phyloP scores from a whole-genome alignment of 1,284 basidiomycete genomes.

The Puccinia horiana region DNA sequence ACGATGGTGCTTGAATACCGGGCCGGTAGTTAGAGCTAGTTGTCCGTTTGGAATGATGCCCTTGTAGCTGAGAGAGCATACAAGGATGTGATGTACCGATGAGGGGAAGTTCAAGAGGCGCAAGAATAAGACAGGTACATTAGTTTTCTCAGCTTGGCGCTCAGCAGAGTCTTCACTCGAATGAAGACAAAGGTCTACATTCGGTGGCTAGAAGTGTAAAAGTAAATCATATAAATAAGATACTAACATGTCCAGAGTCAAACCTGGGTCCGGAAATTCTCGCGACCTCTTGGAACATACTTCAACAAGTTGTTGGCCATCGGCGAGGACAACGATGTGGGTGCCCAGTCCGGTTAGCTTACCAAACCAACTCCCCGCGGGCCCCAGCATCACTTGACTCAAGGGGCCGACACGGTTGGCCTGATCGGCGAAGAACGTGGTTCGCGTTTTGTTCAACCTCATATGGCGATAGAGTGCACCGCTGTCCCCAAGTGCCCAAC shows the following conservation, averaged over 20 bases:
- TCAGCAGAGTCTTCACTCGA: neutral
- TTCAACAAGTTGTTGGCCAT: constrained; percentile 34
- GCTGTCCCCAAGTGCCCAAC: constrained; percentile 37
- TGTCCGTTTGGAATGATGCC: constrained; percentile 46
- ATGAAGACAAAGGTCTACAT: neutral
- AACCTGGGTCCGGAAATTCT: constrained; percentile 47
- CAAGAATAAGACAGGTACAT: neutral
- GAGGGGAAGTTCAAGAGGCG: neutral
- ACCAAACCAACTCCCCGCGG: constrained; percentile 46
- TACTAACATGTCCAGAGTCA: constrained; percentile 46
- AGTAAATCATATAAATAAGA: neutral
- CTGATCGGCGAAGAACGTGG: constrained; percentile 36
- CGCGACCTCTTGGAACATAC: constrained; percentile 29
- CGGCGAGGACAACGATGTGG: constrained; percentile 31
- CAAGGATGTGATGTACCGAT: neutral
- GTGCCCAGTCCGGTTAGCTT: constrained; percentile 27
- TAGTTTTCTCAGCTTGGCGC: neutral
- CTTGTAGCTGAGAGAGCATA: constrained; percentile 22
- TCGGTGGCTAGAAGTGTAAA: neutral
- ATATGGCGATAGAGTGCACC: constrained; percentile 33
- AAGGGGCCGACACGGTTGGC: constrained; percentile 22
- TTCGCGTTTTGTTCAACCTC: constrained; percentile 16
- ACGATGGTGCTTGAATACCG: constrained; percentile 44
- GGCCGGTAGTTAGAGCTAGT: constrained; percentile 30
- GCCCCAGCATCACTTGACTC: constrained; percentile 41